Conservation (phyloP, 768 basidiomycete species). For the Hericium erinaceus region DNA sequence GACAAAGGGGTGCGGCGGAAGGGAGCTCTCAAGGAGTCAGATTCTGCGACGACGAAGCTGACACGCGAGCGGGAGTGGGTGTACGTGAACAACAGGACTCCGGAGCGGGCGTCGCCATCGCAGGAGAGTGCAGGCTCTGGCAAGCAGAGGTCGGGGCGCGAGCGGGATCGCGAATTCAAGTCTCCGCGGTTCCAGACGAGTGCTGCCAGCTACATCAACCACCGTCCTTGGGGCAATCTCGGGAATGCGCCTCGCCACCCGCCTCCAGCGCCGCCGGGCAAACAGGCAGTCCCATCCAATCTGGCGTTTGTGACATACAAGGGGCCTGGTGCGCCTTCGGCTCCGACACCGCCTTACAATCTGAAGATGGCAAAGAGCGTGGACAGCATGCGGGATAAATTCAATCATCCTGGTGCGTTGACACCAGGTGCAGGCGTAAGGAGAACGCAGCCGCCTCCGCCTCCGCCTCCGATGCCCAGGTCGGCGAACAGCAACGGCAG, state of each 20-base stretch:
- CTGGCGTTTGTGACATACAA: slow-evolving; percentile 43
- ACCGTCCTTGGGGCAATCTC: slow-evolving; percentile 11
- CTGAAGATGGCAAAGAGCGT: slow-evolving; percentile 16
- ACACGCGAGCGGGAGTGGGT: not conserved
- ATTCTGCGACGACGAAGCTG: not conserved
- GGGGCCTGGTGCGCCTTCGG: slow-evolving; percentile 19
- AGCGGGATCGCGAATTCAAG: slow-evolving; percentile 6
- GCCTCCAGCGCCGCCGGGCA: slow-evolving; percentile 21
- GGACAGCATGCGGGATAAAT: slow-evolving; percentile 13
- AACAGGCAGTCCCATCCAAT: slow-evolving; percentile 27
- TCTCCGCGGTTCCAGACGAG: slow-evolving; percentile 7
- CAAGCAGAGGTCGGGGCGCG: slow-evolving; percentile 3
- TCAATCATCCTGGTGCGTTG: not conserved
- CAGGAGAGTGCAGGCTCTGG: not conserved
- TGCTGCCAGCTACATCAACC: not conserved
- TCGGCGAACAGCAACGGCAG: not conserved
- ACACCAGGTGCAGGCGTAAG: slow-evolving; percentile 4
- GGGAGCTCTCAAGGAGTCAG: not conserved
- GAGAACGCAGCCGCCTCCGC: slow-evolving; percentile 10
- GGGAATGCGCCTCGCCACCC: slow-evolving; percentile 14
- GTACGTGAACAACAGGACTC: not conserved
- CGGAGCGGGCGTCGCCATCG: not conserved
- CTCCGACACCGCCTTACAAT: slow-evolving; percentile 5
- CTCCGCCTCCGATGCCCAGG: not conserved
- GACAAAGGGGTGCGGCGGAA: not conserved